Percentiles rank a stretch among this genome's conserved stretches.
Evolutionary conservation across 2,329 filamentous ascomycete genomes (phyloP).

Genomic region (Sporothrix pallida): DNA sequence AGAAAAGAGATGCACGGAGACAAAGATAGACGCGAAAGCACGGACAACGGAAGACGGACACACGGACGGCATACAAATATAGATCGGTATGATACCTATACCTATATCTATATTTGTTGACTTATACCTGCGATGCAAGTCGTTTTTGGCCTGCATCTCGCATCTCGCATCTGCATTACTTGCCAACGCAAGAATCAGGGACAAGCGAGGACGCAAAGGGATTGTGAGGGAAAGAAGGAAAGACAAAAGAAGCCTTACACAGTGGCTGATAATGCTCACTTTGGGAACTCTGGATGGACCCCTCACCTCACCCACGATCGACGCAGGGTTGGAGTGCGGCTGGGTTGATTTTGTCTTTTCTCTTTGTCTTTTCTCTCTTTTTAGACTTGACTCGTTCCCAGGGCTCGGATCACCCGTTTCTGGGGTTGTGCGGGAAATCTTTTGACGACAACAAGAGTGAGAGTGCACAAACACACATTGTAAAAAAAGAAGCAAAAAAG

Average conservation of each 20-base stretch:
- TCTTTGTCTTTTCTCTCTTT: not conserved
- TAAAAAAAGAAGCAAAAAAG: conserved; percentile 12
- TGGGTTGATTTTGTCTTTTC: not conserved
- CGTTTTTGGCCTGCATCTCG: not conserved
- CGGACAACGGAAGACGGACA: too few relatives aligned
- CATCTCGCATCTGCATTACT: not conserved
- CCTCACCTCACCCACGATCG: not conserved
- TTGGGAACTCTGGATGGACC: not conserved
- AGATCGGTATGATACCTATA: too few relatives aligned
- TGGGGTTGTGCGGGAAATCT: conserved; percentile 2
- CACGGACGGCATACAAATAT: too few relatives aligned
- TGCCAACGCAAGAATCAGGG: not conserved
- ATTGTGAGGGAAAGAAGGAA: not conserved
- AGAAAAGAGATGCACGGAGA: too few relatives aligned
- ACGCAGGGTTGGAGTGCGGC: conserved; percentile 22
- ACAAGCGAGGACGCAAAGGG: not conserved
- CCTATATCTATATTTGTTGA: not conserved
- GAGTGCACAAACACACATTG: too few relatives aligned
- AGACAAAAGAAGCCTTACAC: not conserved
- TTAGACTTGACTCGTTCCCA: not conserved
- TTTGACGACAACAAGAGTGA: not conserved
- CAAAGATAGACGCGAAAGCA: too few relatives aligned
- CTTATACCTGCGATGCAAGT: not conserved
- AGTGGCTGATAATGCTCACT: not conserved
- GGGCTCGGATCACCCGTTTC: conserved; percentile 3